Evolutionary conservation across 2,329 filamentous ascomycete species (phyloP).

Genomic region (Ophiocordyceps camponoti-rufipedis): DNA sequence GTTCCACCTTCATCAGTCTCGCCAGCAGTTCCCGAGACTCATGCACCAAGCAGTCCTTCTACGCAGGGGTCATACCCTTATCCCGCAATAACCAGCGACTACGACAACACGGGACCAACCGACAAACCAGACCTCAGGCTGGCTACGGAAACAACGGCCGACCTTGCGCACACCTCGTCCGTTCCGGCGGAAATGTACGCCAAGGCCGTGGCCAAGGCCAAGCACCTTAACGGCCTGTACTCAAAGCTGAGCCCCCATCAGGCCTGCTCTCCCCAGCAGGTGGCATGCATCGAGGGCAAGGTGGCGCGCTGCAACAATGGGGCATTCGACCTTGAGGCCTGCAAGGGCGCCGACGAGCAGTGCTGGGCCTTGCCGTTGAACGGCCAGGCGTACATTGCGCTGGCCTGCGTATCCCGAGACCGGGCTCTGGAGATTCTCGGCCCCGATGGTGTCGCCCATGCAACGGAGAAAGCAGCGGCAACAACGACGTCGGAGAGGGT

Average conservation of each 20-base stretch:
- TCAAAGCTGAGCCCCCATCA: conserved; percentile 23
- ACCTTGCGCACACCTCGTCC: no score
- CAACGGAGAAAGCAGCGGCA: conserved; percentile 2
- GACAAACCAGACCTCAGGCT: no score
- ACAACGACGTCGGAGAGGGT: not conserved
- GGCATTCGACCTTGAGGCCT: conserved; percentile 21
- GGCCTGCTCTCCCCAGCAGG: conserved; percentile 25
- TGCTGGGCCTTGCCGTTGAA: conserved; percentile 39
- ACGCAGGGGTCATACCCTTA: no score
- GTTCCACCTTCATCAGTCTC: no score
- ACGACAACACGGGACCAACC: no score
- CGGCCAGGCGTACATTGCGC: conserved; percentile 27
- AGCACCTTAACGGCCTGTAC: conserved; percentile 27
- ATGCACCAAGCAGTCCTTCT: no score
- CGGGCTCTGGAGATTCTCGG: conserved; percentile 24
- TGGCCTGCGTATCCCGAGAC: conserved; percentile 6
- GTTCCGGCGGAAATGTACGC: no score
- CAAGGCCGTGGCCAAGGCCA: no score
- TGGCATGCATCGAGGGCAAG: conserved; percentile 33
- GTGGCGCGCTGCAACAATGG: conserved; percentile 26
- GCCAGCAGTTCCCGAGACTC: no score
- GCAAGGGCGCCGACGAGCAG: conserved; percentile 13
- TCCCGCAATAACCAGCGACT: no score
- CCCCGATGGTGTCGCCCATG: not conserved
- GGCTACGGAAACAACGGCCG: no score